Evolutionary conservation across 495 filamentous ascomycete species (phyloP).

Genomic region (Hypoxylon intermedium): DNA sequence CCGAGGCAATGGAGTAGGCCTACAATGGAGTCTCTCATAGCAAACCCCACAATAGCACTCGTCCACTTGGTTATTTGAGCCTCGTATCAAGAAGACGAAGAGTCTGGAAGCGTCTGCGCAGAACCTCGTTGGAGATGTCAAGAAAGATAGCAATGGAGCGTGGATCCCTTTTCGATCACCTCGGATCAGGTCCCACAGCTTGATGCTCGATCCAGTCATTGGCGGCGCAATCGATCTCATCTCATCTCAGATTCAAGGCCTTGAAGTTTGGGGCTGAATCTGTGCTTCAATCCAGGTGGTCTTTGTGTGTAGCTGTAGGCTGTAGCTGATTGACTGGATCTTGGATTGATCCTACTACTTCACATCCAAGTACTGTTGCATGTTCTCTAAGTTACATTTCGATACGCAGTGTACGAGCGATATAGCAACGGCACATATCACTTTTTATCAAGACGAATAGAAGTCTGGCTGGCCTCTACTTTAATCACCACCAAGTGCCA

Average conservation of each 20-base stretch:
- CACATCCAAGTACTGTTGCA: too few relatives aligned
- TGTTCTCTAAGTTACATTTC: too few relatives aligned
- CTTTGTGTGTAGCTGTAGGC: too few relatives aligned
- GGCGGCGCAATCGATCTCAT: constrained; percentile 19
- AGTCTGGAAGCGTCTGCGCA: constrained; percentile 1
- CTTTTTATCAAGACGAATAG: too few relatives aligned
- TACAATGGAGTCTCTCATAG: constrained; percentile 8
- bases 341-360: too few relatives aligned
- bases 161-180: constrained; percentile 10
- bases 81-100: constrained; percentile 17
- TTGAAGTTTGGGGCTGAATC: constrained; percentile 23
- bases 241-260: constrained; percentile 23
- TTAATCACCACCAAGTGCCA: too few relatives aligned
- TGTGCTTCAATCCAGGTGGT: constrained; percentile 10
- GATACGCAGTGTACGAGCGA: too few relatives aligned
- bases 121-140: not conserved
- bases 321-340: too few relatives aligned
- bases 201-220: constrained; percentile 3
- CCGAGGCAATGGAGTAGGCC: too few relatives aligned
- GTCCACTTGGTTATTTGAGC: constrained; percentile 6
- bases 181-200: constrained; percentile 11
- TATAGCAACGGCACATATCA: too few relatives aligned
- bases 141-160: not conserved
- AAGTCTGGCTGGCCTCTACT: too few relatives aligned
- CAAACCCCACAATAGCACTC: not conserved